A percentile compares a stretch with the other conserved stretches of the same genome.
These are phyloP conservation scores for Calonectria pauciramosa DNA, from an alignment of 2,329 filamentous ascomycete genomes.

Conservation along the genomic window DNA sequence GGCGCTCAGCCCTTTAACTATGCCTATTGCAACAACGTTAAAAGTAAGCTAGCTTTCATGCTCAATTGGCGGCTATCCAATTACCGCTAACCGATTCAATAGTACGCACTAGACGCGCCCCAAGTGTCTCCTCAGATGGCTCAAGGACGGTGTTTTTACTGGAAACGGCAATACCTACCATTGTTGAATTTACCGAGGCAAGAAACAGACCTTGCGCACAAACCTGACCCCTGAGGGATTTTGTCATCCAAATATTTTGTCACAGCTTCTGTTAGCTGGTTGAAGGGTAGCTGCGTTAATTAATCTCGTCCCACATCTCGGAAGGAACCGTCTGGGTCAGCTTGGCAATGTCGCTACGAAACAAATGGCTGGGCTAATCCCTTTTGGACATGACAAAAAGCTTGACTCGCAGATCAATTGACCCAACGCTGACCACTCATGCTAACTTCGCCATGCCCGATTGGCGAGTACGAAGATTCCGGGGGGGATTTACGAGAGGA, in stretches of 20 bases:
- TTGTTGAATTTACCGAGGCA: not conserved
- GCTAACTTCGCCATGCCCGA: not conserved
- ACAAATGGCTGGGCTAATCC: not conserved
- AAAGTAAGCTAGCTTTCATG: not conserved
- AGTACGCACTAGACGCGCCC: not conserved
- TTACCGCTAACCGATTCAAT: not conserved
- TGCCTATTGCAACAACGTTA: not conserved
- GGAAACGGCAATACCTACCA: not conserved
- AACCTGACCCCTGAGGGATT: not conserved
- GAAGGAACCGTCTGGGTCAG: not conserved
- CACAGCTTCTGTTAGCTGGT: not conserved
- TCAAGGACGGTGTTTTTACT: not conserved
- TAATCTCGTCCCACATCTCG: not conserved
- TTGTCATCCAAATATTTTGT: not conserved
- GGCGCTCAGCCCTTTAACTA: no score
- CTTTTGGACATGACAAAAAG: not conserved
- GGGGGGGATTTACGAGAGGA: not conserved
- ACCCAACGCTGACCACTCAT: not conserved
- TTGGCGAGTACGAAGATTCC: not conserved
- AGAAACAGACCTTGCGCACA: not conserved
- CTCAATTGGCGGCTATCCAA: not conserved
- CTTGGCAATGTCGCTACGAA: not conserved
- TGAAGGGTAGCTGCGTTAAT: not conserved
- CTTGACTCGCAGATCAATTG: not conserved
- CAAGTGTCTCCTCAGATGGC: not conserved